These are phyloP conservation scores for Ophioceras dolichostomum DNA, from an alignment of 2,329 filamentous ascomycete genomes.

Conservation along the genomic window DNA sequence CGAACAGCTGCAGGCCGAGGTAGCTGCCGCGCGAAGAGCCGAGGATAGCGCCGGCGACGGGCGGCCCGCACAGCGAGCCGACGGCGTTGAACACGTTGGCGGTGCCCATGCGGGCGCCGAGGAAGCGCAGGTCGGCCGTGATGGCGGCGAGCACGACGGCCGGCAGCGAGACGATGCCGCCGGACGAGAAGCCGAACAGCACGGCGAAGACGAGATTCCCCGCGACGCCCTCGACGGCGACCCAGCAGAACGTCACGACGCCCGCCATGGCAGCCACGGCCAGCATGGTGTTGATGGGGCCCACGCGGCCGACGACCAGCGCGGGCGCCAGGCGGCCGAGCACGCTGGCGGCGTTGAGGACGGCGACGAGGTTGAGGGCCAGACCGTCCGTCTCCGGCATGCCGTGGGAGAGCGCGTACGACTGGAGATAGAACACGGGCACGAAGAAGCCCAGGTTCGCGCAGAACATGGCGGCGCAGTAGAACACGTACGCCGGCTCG, in stretches of 20 bases:
- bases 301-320: slow-evolving; percentile 17
- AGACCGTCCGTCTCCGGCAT: slow-evolving; percentile 1
- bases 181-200: slow-evolving; percentile 17
- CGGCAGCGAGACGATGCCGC: slow-evolving; percentile 11
- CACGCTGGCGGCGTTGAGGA: slow-evolving; percentile 20
- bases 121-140: slow-evolving; percentile 4
- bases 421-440: slow-evolving; percentile 6
- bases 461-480: slow-evolving; percentile 6
- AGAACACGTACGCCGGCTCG: slow-evolving; percentile 4
- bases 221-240: slow-evolving; percentile 14
- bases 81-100: slow-evolving; percentile 4
- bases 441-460: slow-evolving; percentile 5
- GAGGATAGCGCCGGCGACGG: slow-evolving; percentile 6
- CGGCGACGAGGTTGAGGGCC: slow-evolving; percentile 14
- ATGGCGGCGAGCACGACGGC: slow-evolving; percentile 6
- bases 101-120: slow-evolving; percentile 6
- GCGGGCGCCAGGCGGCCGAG: slow-evolving; percentile 18
- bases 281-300: slow-evolving; percentile 18
- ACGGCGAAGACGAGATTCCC: slow-evolving; percentile 19
- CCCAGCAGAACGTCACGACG: slow-evolving; percentile 18
- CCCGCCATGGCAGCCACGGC: slow-evolving; percentile 13
- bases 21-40: slow-evolving; percentile 1
- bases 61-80: slow-evolving; percentile 5
- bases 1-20: slow-evolving; percentile 7
- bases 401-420: slow-evolving; percentile 6